Percentiles rank a stretch among this genome's conserved stretches.
These are phyloP conservation scores for Tardiomyces blankii DNA, from an alignment of 1,139 yeast genomes.

Conservation along the genomic window DNA sequence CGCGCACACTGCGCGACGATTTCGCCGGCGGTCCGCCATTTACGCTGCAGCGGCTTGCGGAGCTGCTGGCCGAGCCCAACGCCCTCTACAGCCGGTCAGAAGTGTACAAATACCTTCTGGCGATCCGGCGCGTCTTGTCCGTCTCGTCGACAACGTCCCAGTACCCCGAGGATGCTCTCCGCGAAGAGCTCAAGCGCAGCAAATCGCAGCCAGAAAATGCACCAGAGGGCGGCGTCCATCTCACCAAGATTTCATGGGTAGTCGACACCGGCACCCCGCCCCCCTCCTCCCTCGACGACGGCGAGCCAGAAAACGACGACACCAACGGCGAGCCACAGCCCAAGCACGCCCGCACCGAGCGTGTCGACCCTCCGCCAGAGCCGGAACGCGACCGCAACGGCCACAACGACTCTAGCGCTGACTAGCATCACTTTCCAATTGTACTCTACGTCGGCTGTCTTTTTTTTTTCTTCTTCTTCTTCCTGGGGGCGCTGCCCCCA, in stretches of 20 bases:
- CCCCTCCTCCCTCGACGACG: constrained; percentile 1
- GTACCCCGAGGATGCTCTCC: constrained; percentile 14
- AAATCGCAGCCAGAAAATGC: not conserved
- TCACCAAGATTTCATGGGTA: constrained; percentile 22
- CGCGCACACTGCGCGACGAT: constrained; percentile 16
- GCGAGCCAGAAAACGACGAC: not conserved
- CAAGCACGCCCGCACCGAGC: not conserved
- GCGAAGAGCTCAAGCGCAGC: not conserved
- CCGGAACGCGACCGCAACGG: too few species aligned
- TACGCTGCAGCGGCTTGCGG: constrained; percentile 46
- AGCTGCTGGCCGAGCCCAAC: constrained; percentile 35
- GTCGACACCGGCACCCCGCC: constrained; percentile 19
- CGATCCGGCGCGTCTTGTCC: constrained; percentile 24
- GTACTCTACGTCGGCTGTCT: too few species aligned
- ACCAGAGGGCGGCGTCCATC: constrained; percentile 7
- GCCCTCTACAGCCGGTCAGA: constrained; percentile 27
- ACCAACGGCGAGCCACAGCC: not conserved
- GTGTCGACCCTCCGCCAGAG: too few species aligned
- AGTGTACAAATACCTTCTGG: constrained; percentile 29
- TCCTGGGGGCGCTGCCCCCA: too few species aligned
- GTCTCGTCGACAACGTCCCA: constrained; percentile 26
- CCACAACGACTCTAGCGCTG: too few species aligned
- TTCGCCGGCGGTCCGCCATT: constrained; percentile 42
- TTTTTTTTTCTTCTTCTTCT: too few species aligned
- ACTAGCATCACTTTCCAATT: too few species aligned